phyloP scores from a whole-genome alignment of 2,329 filamentous ascomycete species.

The Delphinella strobiligena region DNA sequence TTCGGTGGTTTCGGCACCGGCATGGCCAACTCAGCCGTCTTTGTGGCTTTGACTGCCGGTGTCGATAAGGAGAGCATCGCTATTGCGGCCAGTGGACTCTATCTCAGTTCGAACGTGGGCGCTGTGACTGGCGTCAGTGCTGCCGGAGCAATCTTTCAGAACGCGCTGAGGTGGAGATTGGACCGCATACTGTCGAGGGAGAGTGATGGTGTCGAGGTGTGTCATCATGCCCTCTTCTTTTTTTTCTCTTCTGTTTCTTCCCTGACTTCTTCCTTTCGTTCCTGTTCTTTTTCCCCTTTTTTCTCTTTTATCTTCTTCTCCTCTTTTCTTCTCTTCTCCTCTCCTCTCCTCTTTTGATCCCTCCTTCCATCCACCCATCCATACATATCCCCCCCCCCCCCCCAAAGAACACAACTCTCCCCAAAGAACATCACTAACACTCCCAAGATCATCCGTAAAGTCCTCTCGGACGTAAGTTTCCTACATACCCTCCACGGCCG shows the following conservation, averaged over 20 bases:
- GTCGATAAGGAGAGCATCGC: slow-evolving; percentile 35
- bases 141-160: slow-evolving; percentile 26
- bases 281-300: slow-evolving; percentile 14
- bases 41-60: slow-evolving; percentile 38
- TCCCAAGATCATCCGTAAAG: neutral
- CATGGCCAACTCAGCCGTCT: slow-evolving; percentile 32
- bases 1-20: slow-evolving; percentile 44
- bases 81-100: slow-evolving; percentile 37
- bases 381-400: too few relatives aligned
- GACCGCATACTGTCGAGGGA: slow-evolving; percentile 18
- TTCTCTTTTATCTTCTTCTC: slow-evolving; percentile 25
- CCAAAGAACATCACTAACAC: too few relatives aligned
- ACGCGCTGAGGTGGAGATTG: slow-evolving; percentile 23
- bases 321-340: slow-evolving; percentile 22
- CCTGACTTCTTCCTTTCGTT: slow-evolving; percentile 16
- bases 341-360: slow-evolving; percentile 18
- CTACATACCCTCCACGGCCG: slow-evolving; percentile 21
- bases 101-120: slow-evolving; percentile 33
- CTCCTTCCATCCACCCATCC: too few relatives aligned
- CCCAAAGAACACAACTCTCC: too few relatives aligned
- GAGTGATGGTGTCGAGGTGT: slow-evolving; percentile 18
- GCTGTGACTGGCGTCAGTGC: slow-evolving; percentile 28
- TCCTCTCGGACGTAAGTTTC: slow-evolving; percentile 19
- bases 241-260: slow-evolving; percentile 12
- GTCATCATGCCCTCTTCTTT: neutral